These are phyloP conservation scores for Hortiboletus flavorubellus DNA, from an alignment of 768 basidiomycete species.

Conservation along the genomic window DNA sequence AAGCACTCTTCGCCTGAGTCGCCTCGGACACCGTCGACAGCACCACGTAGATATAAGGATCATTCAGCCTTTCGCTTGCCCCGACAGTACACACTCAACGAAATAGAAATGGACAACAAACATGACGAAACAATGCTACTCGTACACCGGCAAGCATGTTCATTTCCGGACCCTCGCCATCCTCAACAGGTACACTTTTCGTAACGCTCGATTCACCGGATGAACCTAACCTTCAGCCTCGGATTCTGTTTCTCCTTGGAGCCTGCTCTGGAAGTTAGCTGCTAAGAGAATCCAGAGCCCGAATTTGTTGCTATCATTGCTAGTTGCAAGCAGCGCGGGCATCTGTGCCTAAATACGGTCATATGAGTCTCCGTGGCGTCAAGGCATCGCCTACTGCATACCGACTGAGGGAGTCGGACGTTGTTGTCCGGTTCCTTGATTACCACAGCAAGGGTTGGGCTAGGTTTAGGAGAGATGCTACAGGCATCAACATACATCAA, in stretches of 20 bases:
- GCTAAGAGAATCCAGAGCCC: conserved; percentile 6
- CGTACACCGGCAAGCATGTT: neutral
- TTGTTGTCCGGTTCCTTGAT: neutral
- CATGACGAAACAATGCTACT: neutral
- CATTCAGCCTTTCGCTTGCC: too few relatives aligned
- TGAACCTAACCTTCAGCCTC: too few relatives aligned
- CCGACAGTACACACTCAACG: neutral
- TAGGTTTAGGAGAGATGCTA: conserved; percentile 9
- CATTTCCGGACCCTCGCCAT: neutral
- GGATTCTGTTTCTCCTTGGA: neutral
- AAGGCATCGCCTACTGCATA: neutral
- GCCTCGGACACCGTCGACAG: too few relatives aligned
- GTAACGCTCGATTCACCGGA: neutral
- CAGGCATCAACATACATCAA: neutral
- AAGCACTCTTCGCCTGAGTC: too few relatives aligned
- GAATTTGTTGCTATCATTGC: neutral
- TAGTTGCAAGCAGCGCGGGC: neutral
- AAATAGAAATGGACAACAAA: neutral
- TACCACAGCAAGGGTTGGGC: neutral
- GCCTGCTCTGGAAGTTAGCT: neutral
- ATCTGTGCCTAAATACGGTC: neutral
- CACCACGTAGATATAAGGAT: too few relatives aligned
- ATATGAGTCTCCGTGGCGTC: neutral
- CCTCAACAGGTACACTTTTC: neutral
- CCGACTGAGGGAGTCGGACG: neutral